Evolutionary conservation across 2,329 filamentous ascomycete genomes (phyloP).

Genomic region (Plenodomus lindquistii): DNA sequence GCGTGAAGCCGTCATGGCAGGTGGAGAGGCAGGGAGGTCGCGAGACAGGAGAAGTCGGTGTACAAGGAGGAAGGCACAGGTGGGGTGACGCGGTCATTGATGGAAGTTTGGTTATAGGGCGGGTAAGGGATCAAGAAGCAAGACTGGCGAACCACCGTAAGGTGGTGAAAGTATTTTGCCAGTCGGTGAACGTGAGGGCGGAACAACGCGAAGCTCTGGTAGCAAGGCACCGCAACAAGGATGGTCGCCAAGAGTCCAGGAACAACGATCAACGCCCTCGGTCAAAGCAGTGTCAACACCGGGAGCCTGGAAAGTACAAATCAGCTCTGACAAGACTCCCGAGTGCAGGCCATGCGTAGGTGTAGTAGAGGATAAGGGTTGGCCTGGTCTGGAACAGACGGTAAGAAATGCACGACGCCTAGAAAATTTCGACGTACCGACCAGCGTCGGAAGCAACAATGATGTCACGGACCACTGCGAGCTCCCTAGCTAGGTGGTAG

Average conservation of each 20-base stretch:
- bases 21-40: slow-evolving; percentile 25
- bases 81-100: slow-evolving; percentile 35
- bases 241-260: slow-evolving; percentile 1
- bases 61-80: slow-evolving; percentile 28
- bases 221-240: slow-evolving; percentile 7
- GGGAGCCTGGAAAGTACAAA: background rate
- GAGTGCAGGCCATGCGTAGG: background rate
- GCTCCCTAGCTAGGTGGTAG: slow-evolving; percentile 9
- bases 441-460: slow-evolving; percentile 31
- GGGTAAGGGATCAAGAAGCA: slow-evolving; percentile 8
- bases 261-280: slow-evolving; percentile 5
- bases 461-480: slow-evolving; percentile 31
- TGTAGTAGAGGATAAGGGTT: background rate
- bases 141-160: slow-evolving; percentile 27
- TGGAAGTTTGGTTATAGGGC: slow-evolving; percentile 11
- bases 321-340: slow-evolving; percentile 1
- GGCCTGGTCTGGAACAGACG: background rate
- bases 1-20: slow-evolving; percentile 38
- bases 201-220: slow-evolving; percentile 34
- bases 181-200: slow-evolving; percentile 26
- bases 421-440: slow-evolving; percentile 22
- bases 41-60: slow-evolving; percentile 39
- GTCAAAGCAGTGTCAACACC: slow-evolving; percentile 1
- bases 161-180: slow-evolving; percentile 29
- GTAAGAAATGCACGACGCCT: slow-evolving; percentile 3